Percentiles rank a stretch among this genome's conserved stretches.
Conservation (phyloP, 1,284 basidiomycete species). For the Gymnopus androsaceus region DNA sequence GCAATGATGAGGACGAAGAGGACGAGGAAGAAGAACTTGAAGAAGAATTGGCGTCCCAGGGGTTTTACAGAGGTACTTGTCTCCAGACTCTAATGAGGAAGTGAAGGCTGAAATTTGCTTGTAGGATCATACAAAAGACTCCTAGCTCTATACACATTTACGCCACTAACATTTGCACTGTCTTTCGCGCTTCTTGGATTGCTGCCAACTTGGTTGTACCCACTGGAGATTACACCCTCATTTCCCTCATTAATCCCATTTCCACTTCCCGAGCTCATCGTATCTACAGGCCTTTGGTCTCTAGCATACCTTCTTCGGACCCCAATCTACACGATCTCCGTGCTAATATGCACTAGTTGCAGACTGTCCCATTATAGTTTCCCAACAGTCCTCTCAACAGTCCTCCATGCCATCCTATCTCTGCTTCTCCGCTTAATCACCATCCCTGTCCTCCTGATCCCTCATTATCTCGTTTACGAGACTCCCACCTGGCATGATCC, state of each 20-base stretch:
- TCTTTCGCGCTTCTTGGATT: constrained; percentile 50
- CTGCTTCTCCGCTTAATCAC: constrained; percentile 56
- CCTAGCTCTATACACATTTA: constrained; percentile 54
- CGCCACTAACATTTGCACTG: constrained; percentile 52
- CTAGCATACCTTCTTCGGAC: constrained; percentile 58
- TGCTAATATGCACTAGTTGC: not conserved
- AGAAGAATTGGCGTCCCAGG: constrained; percentile 57
- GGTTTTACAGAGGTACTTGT: constrained; percentile 60
- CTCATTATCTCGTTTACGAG: constrained; percentile 31
- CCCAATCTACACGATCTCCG: constrained; percentile 44
- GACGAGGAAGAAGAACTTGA: constrained; percentile 39
- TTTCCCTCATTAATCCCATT: constrained; percentile 52
- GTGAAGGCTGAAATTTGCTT: constrained; percentile 11
- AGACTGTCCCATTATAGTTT: not conserved
- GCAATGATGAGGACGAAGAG: constrained; percentile 29
- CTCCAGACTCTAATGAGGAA: not conserved
- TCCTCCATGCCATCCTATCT: constrained; percentile 50
- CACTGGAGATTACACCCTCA: constrained; percentile 31
- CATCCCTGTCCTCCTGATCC: constrained; percentile 51
- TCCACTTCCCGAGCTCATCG: constrained; percentile 60
- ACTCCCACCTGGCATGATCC: constrained; percentile 56
- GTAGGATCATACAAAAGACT: constrained; percentile 59
- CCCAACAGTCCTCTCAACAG: constrained; percentile 46
- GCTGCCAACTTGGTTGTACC: constrained; percentile 51
- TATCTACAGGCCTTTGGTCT: constrained; percentile 61